These are phyloP conservation scores for Secale cereale DNA, from an alignment of 176 grass and related monocot species.

Conservation along the genomic window DNA sequence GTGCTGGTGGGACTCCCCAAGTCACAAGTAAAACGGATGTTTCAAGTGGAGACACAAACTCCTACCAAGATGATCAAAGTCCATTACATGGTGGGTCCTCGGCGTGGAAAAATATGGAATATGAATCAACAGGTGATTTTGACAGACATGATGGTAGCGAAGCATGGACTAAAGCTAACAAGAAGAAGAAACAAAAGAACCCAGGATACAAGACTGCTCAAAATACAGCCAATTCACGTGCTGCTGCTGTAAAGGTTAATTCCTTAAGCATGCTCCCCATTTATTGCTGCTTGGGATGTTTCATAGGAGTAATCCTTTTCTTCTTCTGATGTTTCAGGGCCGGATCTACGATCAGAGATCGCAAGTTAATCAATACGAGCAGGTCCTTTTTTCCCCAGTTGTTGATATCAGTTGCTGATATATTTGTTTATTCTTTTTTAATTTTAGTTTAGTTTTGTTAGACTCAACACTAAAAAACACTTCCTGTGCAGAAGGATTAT, in stretches of 20 bases:
- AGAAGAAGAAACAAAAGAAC: slow-evolving; percentile 81
- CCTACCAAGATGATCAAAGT: slow-evolving; percentile 81
- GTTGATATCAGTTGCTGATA: slow-evolving; percentile 5
- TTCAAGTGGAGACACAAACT: slow-evolving; percentile 91
- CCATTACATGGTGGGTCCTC: slow-evolving; percentile 69
- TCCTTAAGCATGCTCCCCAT: slow-evolving; percentile 2
- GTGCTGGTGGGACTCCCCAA: slow-evolving; percentile 30
- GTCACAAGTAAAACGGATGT: slow-evolving; percentile 78
- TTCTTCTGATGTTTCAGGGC: slow-evolving; percentile 51
- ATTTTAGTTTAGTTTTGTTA: not conserved
- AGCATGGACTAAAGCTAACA: slow-evolving; percentile 58
- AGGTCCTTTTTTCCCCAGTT: slow-evolving; percentile 35
- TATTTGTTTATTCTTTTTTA: not conserved
- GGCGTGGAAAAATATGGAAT: slow-evolving; percentile 58
- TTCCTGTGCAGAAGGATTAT: slow-evolving; percentile 67
- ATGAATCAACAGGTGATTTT: slow-evolving; percentile 73
- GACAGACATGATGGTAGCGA: slow-evolving; percentile 61
- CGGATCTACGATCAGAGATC: slow-evolving; percentile 51
- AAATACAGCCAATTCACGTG: slow-evolving; percentile 46
- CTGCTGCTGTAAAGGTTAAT: slow-evolving; percentile 58
- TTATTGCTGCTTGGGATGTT: slow-evolving; percentile 25
- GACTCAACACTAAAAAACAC: not conserved
- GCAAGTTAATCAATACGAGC: slow-evolving; percentile 74
- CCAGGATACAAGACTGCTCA: slow-evolving; percentile 44
- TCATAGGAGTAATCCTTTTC: slow-evolving; percentile 18